Conservation (phyloP, 2,329 filamentous ascomycete genomes). For the Ophiostoma perfectum region DNA sequence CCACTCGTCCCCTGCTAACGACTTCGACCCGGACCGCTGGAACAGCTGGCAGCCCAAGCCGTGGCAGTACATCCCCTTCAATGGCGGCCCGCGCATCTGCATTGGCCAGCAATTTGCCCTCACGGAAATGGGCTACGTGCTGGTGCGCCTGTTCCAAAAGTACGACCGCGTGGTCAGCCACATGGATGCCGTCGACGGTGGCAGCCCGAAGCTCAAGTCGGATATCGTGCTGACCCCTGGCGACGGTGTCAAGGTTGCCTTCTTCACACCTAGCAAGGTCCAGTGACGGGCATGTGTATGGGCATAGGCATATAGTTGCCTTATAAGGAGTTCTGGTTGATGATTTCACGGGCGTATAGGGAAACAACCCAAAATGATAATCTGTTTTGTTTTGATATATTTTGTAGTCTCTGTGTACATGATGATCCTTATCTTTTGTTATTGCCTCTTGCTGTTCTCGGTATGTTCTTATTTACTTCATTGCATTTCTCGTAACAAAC, state of each 20-base stretch:
- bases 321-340: not conserved
- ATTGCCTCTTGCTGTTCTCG: too few species aligned
- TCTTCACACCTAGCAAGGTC: constrained; percentile 43
- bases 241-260: constrained; percentile 53
- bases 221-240: constrained; percentile 57
- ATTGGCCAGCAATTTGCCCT: constrained; percentile 78
- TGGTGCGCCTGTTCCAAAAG: constrained; percentile 66
- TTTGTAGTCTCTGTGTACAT: too few species aligned
- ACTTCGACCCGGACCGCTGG: constrained; percentile 66
- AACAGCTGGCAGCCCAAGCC: constrained; percentile 55
- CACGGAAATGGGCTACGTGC: constrained; percentile 68
- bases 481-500: not conserved
- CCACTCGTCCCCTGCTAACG: constrained; percentile 40
- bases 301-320: not conserved
- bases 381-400: too few species aligned
- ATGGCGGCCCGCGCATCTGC: constrained; percentile 67
- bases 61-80: constrained; percentile 71
- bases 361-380: not conserved
- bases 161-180: constrained; percentile 59
- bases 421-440: not conserved
- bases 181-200: constrained; percentile 52
- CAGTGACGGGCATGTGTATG: not conserved
- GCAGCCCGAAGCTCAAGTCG: constrained; percentile 48
- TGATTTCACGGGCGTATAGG: not conserved
- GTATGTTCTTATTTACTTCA: not conserved